Evolutionary conservation across 2,329 filamentous ascomycete species (phyloP).

Genomic region (Aspergillus intermedius): DNA sequence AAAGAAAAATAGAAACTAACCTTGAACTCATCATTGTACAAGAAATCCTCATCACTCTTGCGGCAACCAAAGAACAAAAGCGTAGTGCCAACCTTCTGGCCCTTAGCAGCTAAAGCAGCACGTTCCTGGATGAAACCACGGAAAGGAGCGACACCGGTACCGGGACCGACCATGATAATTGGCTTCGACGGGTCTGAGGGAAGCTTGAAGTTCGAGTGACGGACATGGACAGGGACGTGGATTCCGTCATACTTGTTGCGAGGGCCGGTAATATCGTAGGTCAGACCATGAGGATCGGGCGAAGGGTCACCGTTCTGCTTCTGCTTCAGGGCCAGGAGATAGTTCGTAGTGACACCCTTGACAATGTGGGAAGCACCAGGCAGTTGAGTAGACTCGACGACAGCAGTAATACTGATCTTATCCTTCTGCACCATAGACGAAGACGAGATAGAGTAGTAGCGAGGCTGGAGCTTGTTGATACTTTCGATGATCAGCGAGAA

Average conservation of each 20-base stretch:
- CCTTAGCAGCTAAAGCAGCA: conserved; percentile 71
- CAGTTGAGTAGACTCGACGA: conserved; percentile 77
- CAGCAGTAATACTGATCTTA: conserved; percentile 89
- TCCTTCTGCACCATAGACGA: conserved; percentile 90
- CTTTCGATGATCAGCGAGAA: conserved; percentile 95
- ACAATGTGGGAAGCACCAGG: conserved; percentile 72
- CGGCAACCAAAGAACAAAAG: conserved; percentile 94
- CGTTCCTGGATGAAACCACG: conserved; percentile 92
- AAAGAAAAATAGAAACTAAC: conserved; percentile 49
- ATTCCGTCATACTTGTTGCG: conserved; percentile 96
- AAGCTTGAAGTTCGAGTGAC: conserved; percentile 98
- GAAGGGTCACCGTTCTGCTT: conserved; percentile 83
- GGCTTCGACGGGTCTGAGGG: conserved; percentile 92
- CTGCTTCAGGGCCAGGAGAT: conserved; percentile 87
- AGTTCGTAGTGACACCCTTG: conserved; percentile 95
- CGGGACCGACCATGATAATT: conserved; percentile 91
- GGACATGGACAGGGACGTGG: conserved; percentile 88
- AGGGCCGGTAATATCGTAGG: conserved; percentile 80
- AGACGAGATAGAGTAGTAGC: conserved; percentile 99
- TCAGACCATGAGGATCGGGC: conserved; percentile 77
- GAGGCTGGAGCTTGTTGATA: conserved; percentile 87
- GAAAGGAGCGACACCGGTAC: conserved; percentile 95
- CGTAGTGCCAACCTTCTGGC: conserved; percentile 76
- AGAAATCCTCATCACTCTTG: conserved; percentile 78
- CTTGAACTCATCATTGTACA: conserved; percentile 89